Base-by-base conservation (phyloP, 2,329 filamentous ascomycete genomes). In the Elsinoe perseae region DNA sequence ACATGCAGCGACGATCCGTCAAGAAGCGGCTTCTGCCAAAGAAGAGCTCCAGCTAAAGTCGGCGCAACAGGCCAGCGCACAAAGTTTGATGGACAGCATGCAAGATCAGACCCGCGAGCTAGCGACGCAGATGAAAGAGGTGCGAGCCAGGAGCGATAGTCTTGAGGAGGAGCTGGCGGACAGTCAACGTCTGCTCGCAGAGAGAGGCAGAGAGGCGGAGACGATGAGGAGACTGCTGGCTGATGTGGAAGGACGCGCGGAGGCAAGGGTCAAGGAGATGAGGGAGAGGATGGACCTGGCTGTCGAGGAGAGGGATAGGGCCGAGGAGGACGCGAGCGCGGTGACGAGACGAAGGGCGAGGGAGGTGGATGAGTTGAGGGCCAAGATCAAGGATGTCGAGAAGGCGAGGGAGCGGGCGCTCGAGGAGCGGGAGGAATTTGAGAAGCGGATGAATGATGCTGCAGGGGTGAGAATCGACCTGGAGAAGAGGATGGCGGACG, bases 141-240 rank as follows among this genome's bases (percentile, higher is more conserved):
- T 87, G 1, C 84, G 87, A 59, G 82, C 85, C 50, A 85, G 89
- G 62, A 86, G 85, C 36, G 91, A 96, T 65, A 87, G 85, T 57
- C 75, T 97, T 0, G 92, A 96, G 66, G 93, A 98, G 71, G 93
- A 98, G 69, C 78, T 97, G 1, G 82, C 83, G 1, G 93, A 98
- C 70, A 86, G 90, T 2, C 90, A 95, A 68, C 82, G 89, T 57
- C 80, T 96, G 59, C 79, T 98, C 1, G 83, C 82, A 54, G 93
- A 98, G 70, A 84, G 93, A 23, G 92, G 89, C 3, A 83, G 93
- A 42, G 93, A 98, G 72, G 88, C 84, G 23, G 92, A 97, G 73
- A 96, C 89, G 0, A 97, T 98, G 91, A 83, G 93, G 30, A 80
- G 90, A 50, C 78, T 97, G 58, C 76, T 98, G 10, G 85, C 85